These are phyloP conservation scores for Begonia masoniana DNA, from an alignment of 306 rosid species.

Conservation along the genomic window DNA sequence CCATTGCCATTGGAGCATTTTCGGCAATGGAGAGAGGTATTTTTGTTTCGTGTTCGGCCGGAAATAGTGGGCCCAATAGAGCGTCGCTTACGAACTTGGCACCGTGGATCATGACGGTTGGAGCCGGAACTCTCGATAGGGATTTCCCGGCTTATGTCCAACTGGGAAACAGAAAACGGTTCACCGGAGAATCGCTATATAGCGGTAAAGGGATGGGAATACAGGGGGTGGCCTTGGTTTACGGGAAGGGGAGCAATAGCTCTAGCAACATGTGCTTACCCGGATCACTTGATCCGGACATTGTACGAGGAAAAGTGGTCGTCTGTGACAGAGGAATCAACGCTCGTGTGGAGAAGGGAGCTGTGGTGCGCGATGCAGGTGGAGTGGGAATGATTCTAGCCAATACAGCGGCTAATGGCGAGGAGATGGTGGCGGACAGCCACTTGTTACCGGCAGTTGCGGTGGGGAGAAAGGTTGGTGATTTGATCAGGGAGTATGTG, in stretches of 20 bases:
- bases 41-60: conserved; percentile 85
- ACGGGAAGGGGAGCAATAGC: conserved; percentile 36
- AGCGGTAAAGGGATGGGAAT: conserved; percentile 84
- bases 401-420: conserved; percentile 75
- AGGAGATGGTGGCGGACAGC: conserved; percentile 82
- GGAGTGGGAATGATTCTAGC: conserved; percentile 87
- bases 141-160: conserved; percentile 71
- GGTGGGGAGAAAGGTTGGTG: conserved; percentile 56
- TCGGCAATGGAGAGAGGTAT: conserved; percentile 59
- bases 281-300: conserved; percentile 51
- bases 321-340: conserved; percentile 72
- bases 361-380: conserved; percentile 68
- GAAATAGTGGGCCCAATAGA: conserved; percentile 68
- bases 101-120: conserved; percentile 96
- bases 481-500: conserved; percentile 45
- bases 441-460: conserved; percentile 85
- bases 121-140: conserved; percentile 83
- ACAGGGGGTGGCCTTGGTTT: conserved; percentile 42
- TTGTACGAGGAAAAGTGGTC: conserved; percentile 81
- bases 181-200: conserved; percentile 65
- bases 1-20: conserved; percentile 72
- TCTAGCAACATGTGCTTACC: conserved; percentile 51
- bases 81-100: conserved; percentile 84
- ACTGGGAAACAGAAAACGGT: conserved; percentile 39
- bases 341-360: conserved; percentile 85